Evolutionary conservation across 83 land plant species (phyloP).

Genomic region (Thuja plicata): DNA sequence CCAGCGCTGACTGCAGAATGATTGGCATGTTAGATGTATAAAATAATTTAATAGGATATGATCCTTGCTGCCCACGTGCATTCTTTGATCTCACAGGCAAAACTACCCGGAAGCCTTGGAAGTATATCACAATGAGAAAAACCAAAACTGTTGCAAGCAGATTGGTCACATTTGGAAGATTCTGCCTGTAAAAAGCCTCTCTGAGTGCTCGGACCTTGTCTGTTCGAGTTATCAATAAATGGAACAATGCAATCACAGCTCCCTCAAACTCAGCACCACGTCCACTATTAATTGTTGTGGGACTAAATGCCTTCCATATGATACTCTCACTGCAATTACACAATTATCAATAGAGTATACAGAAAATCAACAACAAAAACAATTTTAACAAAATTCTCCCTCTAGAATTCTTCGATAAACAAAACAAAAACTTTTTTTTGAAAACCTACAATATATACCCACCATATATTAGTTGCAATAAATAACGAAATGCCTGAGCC

Average conservation of each 20-base stretch:
- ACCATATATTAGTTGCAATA: slow-evolving; percentile 95
- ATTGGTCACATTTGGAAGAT: slow-evolving; percentile 89
- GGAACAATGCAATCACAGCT: slow-evolving; percentile 86
- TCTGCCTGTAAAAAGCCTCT: slow-evolving; percentile 86
- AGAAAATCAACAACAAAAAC: background rate
- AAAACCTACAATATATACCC: background rate
- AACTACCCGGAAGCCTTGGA: slow-evolving; percentile 92
- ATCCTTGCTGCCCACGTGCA: slow-evolving; percentile 89
- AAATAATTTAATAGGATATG: slow-evolving; percentile 90
- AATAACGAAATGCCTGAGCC: slow-evolving; percentile 90
- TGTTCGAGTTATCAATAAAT: slow-evolving; percentile 73
- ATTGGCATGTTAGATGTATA: slow-evolving; percentile 95
- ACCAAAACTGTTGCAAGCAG: slow-evolving; percentile 80
- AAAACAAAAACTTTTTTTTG: background rate
- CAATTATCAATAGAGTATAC: background rate
- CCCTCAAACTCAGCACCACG: slow-evolving; percentile 95
- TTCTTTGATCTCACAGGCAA: slow-evolving; percentile 88
- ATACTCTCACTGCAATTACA: slow-evolving; percentile 71
- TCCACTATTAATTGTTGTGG: slow-evolving; percentile 94
- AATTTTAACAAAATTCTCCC: too few relatives aligned
- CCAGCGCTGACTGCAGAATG: slow-evolving; percentile 85
- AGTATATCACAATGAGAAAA: slow-evolving; percentile 86
- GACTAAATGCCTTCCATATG: slow-evolving; percentile 95
- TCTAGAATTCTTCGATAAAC: too few relatives aligned
- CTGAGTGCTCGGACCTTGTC: slow-evolving; percentile 84